Conservation (phyloP, 176 grass and related monocot species). For the Rhipidocladum racemiflorum region DNA sequence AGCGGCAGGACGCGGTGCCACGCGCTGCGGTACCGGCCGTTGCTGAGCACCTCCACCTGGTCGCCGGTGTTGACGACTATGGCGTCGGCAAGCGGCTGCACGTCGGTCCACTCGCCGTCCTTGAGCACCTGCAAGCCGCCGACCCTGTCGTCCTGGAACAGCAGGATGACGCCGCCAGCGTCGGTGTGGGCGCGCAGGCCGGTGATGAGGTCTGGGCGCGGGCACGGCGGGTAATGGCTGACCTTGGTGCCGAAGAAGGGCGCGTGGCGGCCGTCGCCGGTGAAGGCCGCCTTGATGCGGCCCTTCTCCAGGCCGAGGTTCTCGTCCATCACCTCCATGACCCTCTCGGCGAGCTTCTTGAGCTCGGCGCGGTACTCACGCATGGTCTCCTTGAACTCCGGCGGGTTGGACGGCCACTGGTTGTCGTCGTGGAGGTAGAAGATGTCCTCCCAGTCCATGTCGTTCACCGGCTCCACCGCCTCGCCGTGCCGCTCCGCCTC, state of each 20-base stretch:
- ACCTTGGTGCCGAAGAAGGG: constrained; percentile 70
- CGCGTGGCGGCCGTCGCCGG: constrained; percentile 10
- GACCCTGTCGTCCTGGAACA: constrained; percentile 63
- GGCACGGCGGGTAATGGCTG: constrained; percentile 83
- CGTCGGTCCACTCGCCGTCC: constrained; percentile 56
- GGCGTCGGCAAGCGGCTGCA: constrained; percentile 50
- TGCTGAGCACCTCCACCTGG: constrained; percentile 71
- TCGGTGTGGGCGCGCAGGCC: constrained; percentile 70
- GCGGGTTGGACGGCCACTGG: constrained; percentile 48
- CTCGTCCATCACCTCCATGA: constrained; percentile 59
- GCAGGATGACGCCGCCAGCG: constrained; percentile 62
- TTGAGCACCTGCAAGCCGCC: constrained; percentile 66
- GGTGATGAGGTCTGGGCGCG: constrained; percentile 51
- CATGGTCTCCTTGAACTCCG: constrained; percentile 65
- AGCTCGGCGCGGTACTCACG: constrained; percentile 58
- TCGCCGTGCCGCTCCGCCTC: constrained; percentile 27
- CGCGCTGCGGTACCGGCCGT: constrained; percentile 56
- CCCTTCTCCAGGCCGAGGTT: constrained; percentile 46
- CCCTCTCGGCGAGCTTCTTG: constrained; percentile 29
- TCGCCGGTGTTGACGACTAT: constrained; percentile 73
- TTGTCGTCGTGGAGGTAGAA: constrained; percentile 52
- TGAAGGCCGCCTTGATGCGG: constrained; percentile 42
- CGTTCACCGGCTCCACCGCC: constrained; percentile 28
- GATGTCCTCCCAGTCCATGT: constrained; percentile 66
- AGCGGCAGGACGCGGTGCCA: constrained; percentile 70